These are phyloP conservation scores for Phlebiopsis flavidoalba DNA, from an alignment of 768 basidiomycete genomes.

Conservation along the genomic window DNA sequence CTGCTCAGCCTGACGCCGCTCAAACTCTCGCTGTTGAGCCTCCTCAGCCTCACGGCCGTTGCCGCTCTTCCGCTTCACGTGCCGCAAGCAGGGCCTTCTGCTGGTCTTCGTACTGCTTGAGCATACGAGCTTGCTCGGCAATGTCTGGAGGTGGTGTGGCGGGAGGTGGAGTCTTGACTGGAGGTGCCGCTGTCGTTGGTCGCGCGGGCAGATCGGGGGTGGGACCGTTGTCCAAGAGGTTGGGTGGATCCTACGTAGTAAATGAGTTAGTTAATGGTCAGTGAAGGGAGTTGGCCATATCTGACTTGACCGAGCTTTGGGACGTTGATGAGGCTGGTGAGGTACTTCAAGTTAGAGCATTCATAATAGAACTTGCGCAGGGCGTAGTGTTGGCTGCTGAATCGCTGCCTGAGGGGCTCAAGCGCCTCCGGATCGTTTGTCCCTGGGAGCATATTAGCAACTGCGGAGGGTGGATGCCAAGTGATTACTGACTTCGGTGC, in stretches of 20 bases:
- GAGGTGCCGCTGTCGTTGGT: slow-evolving; percentile 44
- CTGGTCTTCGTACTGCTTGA: slow-evolving; percentile 95
- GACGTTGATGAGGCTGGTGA: slow-evolving; percentile 96
- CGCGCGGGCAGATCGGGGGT: slow-evolving; percentile 87
- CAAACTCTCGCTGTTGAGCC: slow-evolving; percentile 83
- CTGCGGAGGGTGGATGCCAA: background rate
- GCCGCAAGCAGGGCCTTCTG: slow-evolving; percentile 82
- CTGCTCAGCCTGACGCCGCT: slow-evolving; percentile 81
- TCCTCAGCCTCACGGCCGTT: slow-evolving; percentile 72
- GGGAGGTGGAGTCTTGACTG: slow-evolving; percentile 60
- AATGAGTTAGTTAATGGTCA: background rate
- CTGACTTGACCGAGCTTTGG: slow-evolving; percentile 82
- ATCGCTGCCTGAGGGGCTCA: slow-evolving; percentile 84
- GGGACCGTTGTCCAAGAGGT: slow-evolving; percentile 75
- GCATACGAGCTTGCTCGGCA: slow-evolving; percentile 87
- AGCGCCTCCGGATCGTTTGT: slow-evolving; percentile 87
- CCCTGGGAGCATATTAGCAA: slow-evolving; percentile 39
- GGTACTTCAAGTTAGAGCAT: slow-evolving; percentile 96
- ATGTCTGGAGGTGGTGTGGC: slow-evolving; percentile 71
- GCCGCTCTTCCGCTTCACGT: slow-evolving; percentile 78
- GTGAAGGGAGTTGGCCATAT: slow-evolving; percentile 2
- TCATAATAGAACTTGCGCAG: slow-evolving; percentile 99
- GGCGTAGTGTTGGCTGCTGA: slow-evolving; percentile 85
- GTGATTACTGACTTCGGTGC: slow-evolving; percentile 67
- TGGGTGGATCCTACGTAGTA: slow-evolving; percentile 85